These are phyloP conservation scores for Aureobasidium mangrovei DNA, from an alignment of 2,329 filamentous ascomycete genomes.

Conservation along the genomic window DNA sequence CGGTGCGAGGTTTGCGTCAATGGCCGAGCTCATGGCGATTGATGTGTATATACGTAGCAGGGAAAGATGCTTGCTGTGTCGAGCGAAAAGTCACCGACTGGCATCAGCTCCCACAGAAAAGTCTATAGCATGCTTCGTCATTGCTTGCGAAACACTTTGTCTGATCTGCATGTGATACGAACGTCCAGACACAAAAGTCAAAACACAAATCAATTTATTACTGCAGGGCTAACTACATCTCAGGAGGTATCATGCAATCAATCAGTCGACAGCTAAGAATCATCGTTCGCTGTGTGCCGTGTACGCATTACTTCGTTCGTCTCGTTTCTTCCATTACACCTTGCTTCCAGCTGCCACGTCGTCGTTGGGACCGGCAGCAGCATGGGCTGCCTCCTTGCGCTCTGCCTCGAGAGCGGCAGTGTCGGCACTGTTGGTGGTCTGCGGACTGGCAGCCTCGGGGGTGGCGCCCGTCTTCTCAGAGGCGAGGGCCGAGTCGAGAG, in stretches of 20 bases:
- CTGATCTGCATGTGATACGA: no score
- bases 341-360: conserved; percentile 9
- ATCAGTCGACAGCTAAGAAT: neutral
- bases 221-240: neutral
- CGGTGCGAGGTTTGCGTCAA: conserved; percentile 20
- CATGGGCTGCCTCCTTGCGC: conserved; percentile 4
- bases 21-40: conserved; percentile 14
- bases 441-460: conserved; percentile 6
- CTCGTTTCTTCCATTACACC: neutral
- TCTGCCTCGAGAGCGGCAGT: conserved; percentile 16
- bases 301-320: neutral
- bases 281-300: neutral
- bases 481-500: neutral
- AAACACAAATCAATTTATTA: conserved; percentile 1
- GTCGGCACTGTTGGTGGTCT: neutral
- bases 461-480: neutral
- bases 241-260: conserved; percentile 8
- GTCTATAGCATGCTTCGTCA: no score
- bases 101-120: no score
- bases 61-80: neutral
- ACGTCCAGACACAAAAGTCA: neutral
- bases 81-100: no score
- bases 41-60: neutral
- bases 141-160: no score
- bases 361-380: conserved; percentile 6